Percentiles rank a stretch among this genome's conserved stretches.
phyloP scores from a whole-genome alignment of 768 basidiomycete species.

The Auriscalpium vulgare region DNA sequence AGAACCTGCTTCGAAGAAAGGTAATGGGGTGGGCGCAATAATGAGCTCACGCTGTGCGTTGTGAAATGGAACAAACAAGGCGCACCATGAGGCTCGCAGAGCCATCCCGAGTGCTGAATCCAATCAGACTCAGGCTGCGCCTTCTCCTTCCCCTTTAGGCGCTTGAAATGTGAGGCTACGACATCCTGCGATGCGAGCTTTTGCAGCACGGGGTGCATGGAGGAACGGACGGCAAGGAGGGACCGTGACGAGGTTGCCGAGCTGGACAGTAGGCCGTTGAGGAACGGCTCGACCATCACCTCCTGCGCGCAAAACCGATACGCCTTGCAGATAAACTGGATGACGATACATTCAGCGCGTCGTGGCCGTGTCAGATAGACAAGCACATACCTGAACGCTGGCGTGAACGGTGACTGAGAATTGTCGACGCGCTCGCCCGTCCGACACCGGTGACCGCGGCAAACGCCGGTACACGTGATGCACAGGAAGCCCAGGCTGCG shows the following conservation, averaged over 20 bases:
- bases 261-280: conserved; percentile 10
- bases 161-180: background rate
- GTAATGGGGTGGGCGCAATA: no score
- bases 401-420: background rate
- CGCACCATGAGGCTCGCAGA: conserved; percentile 8
- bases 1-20: no score
- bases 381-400: background rate
- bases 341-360: background rate
- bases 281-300: conserved; percentile 13
- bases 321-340: background rate
- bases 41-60: no score
- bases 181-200: background rate
- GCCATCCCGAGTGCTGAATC: conserved; percentile 10
- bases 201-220: background rate
- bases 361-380: background rate
- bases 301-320: no score
- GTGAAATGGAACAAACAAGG: background rate
- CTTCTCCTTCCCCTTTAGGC: conserved; percentile 10
- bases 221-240: background rate
- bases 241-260: conserved; percentile 5
- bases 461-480: no score
- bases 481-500: no score
- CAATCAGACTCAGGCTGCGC: conserved; percentile 4
- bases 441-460: background rate
- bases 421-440: background rate